phyloP scores from a whole-genome alignment of 306 rosid genomes.

The Crataegus laevigata region DNA sequence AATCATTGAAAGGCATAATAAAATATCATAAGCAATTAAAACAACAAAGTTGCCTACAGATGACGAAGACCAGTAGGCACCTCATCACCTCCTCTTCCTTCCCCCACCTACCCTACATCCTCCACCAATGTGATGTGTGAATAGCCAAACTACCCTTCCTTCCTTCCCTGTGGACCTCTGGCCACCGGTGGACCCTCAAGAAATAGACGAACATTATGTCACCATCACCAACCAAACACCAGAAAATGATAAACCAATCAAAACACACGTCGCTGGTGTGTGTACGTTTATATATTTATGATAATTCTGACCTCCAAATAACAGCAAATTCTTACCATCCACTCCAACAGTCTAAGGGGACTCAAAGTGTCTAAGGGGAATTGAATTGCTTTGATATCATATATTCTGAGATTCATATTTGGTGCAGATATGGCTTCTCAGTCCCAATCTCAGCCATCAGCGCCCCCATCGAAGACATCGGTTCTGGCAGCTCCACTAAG shows the following conservation, averaged over 20 bases:
- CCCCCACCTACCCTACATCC: no score
- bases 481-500: conserved; percentile 53
- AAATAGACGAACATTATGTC: neutral
- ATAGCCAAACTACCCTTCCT: neutral
- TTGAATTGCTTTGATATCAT: neutral
- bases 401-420: neutral
- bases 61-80: no score
- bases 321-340: neutral
- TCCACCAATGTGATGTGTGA: neutral
- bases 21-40: no score
- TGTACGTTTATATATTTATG: neutral
- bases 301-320: neutral
- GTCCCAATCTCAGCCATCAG: neutral
- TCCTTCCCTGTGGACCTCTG: no score
- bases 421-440: neutral
- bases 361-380: neutral
- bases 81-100: no score
- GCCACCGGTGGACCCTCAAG: no score
- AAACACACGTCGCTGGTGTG: no score
- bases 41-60: no score
- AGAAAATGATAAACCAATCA: no score
- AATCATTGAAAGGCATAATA: no score
- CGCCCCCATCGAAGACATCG: conserved; percentile 22
- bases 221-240: neutral
- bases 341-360: neutral